phyloP scores from a whole-genome alignment of 306 rosid genomes.

The Cicer pinnatifidum region DNA sequence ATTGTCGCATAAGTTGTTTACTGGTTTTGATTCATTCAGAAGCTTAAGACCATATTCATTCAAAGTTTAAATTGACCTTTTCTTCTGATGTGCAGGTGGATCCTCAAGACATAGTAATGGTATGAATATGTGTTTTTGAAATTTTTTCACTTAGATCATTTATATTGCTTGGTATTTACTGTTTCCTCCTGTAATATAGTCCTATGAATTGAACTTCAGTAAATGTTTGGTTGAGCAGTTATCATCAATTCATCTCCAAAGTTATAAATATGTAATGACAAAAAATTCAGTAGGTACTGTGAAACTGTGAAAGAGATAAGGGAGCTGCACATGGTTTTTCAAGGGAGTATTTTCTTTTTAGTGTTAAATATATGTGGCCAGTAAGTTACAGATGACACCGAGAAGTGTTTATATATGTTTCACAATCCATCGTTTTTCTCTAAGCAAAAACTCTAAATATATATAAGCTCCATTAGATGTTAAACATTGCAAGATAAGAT shows the following conservation, averaged over 20 bases:
- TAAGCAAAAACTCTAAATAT: background rate
- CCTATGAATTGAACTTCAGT: slow-evolving; percentile 1
- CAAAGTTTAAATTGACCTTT: slow-evolving; percentile 43
- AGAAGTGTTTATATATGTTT: background rate
- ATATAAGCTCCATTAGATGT: background rate
- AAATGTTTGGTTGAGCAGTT: slow-evolving; percentile 34
- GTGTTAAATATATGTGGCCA: slow-evolving; percentile 3
- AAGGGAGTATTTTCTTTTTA: background rate
- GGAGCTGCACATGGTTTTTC: slow-evolving; percentile 2
- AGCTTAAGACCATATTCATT: slow-evolving; percentile 18
- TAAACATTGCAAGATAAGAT: slow-evolving; percentile 2
- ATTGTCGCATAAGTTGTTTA: background rate
- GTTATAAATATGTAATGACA: background rate
- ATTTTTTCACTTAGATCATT: slow-evolving; percentile 31
- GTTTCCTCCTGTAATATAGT: slow-evolving; percentile 23
- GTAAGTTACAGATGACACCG: background rate
- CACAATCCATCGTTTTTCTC: background rate
- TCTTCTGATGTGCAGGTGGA: slow-evolving; percentile 76
- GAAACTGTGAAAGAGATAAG: background rate
- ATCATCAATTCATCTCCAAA: background rate
- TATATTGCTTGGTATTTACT: slow-evolving; percentile 35
- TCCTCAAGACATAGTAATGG: slow-evolving; percentile 99
- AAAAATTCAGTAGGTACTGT: slow-evolving; percentile 19
- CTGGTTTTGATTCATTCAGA: slow-evolving; percentile 25
- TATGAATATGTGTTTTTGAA: slow-evolving; percentile 49